Percentiles rank a stretch among this genome's conserved stretches.
phyloP scores from a whole-genome alignment of 176 grass and related monocot genomes.

The Bolboschoenus planiculmis region DNA sequence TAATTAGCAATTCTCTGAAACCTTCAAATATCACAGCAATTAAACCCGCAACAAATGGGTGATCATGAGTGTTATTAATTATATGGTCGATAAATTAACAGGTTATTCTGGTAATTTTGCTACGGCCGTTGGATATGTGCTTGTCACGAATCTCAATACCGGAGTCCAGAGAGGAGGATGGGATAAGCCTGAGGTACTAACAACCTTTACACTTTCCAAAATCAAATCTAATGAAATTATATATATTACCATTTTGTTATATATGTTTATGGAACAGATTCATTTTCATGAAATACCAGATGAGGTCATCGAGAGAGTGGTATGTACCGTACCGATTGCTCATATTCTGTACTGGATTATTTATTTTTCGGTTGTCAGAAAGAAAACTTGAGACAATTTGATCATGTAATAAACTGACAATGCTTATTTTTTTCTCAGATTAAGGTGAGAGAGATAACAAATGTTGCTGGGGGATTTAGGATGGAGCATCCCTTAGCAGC shows the following conservation, averaged over 20 bases:
- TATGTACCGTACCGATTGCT: slow-evolving; percentile 2
- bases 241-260: not conserved
- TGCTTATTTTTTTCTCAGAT: slow-evolving; percentile 29
- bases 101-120: slow-evolving; percentile 53
- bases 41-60: not conserved
- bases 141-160: slow-evolving; percentile 54
- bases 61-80: not conserved
- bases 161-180: slow-evolving; percentile 41
- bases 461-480: slow-evolving; percentile 70
- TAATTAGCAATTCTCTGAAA: not conserved
- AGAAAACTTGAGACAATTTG: not conserved
- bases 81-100: slow-evolving; percentile 3
- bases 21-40: not conserved
- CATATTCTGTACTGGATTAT: not conserved
- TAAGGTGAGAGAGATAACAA: slow-evolving; percentile 43
- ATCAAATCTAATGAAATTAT: not conserved
- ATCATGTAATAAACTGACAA: not conserved
- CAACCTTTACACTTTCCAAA: not conserved
- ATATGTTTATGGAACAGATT: slow-evolving; percentile 38
- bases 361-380: not conserved
- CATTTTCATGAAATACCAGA: slow-evolving; percentile 61
- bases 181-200: slow-evolving; percentile 50
- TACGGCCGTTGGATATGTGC: slow-evolving; percentile 55
- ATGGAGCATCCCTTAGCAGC: slow-evolving; percentile 54
- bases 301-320: slow-evolving; percentile 50